These are phyloP conservation scores for Raddia guianensis DNA, from an alignment of 176 grass and related monocot species.

Conservation along the genomic window DNA sequence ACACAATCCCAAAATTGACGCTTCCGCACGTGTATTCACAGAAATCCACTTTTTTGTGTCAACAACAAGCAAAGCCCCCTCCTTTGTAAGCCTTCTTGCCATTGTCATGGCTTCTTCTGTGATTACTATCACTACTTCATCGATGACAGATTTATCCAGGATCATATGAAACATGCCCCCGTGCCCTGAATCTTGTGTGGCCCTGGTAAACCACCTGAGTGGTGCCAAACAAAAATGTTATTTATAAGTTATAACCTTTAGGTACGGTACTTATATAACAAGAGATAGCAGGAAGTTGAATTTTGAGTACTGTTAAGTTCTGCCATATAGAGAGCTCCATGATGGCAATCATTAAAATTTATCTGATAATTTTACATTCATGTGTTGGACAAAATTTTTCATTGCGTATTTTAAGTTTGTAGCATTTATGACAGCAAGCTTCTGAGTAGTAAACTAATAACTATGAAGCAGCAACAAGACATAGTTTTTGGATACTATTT, in stretches of 20 bases:
- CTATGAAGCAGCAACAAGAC: too few species aligned
- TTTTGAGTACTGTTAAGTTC: neutral
- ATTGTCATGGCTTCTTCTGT: constrained; percentile 61
- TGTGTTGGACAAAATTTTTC: too few species aligned
- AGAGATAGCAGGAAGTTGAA: neutral
- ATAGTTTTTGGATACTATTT: too few species aligned
- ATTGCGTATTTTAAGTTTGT: neutral
- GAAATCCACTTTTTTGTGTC: too few species aligned
- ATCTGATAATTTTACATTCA: neutral
- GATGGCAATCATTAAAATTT: neutral
- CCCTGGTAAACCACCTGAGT: constrained; percentile 47
- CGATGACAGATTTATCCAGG: neutral
- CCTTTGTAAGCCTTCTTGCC: constrained; percentile 60
- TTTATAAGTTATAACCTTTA: neutral
- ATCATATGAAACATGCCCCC: constrained; percentile 44
- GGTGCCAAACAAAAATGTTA: neutral
- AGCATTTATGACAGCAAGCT: neutral
- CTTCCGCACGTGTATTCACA: too few species aligned
- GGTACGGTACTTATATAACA: neutral
- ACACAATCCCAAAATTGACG: too few species aligned
- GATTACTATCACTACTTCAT: constrained; percentile 48
- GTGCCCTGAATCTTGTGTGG: constrained; percentile 61
- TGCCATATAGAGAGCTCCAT: neutral
- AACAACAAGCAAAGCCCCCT: constrained; percentile 65
- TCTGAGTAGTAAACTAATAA: neutral